Percentiles rank a stretch among this genome's conserved stretches.
Evolutionary conservation across 345 rosid species (phyloP).

Genomic region (Turnera subulata): DNA sequence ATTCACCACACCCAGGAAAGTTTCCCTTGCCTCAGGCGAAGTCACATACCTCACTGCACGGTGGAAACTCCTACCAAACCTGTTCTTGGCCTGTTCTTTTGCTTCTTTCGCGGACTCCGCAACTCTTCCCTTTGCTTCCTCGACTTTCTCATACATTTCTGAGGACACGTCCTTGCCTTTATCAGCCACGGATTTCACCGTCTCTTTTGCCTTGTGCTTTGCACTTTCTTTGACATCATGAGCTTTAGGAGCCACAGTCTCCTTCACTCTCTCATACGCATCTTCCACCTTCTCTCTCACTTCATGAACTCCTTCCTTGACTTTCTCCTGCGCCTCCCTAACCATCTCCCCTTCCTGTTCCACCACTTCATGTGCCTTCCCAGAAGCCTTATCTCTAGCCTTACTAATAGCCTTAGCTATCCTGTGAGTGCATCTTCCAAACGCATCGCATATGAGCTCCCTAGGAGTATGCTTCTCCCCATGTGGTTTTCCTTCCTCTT

Average conservation of each 20-base stretch:
- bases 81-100: not conserved
- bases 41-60: not conserved
- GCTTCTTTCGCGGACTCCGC: slow-evolving; percentile 7
- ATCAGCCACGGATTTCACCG: slow-evolving; percentile 6
- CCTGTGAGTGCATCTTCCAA: slow-evolving; percentile 53
- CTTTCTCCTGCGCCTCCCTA: slow-evolving; percentile 23
- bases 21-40: slow-evolving; percentile 6
- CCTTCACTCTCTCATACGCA: slow-evolving; percentile 5
- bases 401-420: slow-evolving; percentile 36
- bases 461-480: slow-evolving; percentile 16
- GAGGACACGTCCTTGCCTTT: not conserved
- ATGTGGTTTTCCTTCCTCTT: not conserved
- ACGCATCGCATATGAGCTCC: slow-evolving; percentile 57
- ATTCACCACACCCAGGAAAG: slow-evolving; percentile 30
- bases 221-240: slow-evolving; percentile 12
- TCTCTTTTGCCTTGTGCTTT: not conserved
- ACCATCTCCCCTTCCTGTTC: slow-evolving; percentile 15
- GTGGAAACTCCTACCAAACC: not conserved
- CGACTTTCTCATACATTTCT: slow-evolving; percentile 2
- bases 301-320: not conserved
- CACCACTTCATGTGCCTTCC: not conserved
- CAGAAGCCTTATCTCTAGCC: slow-evolving; percentile 37
- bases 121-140: not conserved
- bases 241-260: not conserved
- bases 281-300: slow-evolving; percentile 6